Evolutionary conservation across 2,329 filamentous ascomycete genomes (phyloP).

Genomic region (Cladosporium sp.): DNA sequence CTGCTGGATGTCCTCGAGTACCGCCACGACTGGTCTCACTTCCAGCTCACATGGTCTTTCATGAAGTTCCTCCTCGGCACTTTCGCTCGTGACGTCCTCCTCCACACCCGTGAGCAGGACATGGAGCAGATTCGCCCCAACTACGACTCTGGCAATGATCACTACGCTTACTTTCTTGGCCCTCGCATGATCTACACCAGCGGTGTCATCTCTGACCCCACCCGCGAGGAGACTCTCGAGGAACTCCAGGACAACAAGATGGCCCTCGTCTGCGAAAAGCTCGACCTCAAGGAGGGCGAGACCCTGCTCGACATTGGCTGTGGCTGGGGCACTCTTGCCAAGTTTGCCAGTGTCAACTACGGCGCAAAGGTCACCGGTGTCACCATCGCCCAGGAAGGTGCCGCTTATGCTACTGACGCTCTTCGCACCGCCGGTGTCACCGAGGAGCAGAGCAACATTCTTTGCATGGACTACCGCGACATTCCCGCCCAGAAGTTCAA

Average conservation of each 20-base stretch:
- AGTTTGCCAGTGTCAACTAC: slow-evolving; percentile 89
- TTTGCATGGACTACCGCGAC: slow-evolving; percentile 97
- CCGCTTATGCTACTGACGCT: slow-evolving; percentile 90
- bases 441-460: slow-evolving; percentile 83
- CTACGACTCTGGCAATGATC: slow-evolving; percentile 97
- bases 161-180: slow-evolving; percentile 97
- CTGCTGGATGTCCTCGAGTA: slow-evolving; percentile 85
- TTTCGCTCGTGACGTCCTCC: slow-evolving; percentile 84
- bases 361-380: slow-evolving; percentile 81
- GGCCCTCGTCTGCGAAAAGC: slow-evolving; percentile 92
- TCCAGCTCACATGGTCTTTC: slow-evolving; percentile 79
- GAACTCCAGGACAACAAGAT: slow-evolving; percentile 98
- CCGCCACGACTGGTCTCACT: slow-evolving; percentile 94
- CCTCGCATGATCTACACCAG: slow-evolving; percentile 99
- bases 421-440: slow-evolving; percentile 76
- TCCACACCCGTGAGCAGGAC: slow-evolving; percentile 90
- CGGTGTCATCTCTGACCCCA: slow-evolving; percentile 84
- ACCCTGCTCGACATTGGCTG: slow-evolving; percentile 90
- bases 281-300: slow-evolving; percentile 76
- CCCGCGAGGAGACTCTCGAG: slow-evolving; percentile 84
- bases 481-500: slow-evolving; percentile 76
- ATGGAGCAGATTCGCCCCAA: slow-evolving; percentile 97
- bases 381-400: slow-evolving; percentile 93
- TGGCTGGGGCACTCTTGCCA: slow-evolving; percentile 94
- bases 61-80: slow-evolving; percentile 85